Evolutionary conservation across 2,329 filamentous ascomycete genomes (phyloP).

Genomic region (Seiridium cupressi): DNA sequence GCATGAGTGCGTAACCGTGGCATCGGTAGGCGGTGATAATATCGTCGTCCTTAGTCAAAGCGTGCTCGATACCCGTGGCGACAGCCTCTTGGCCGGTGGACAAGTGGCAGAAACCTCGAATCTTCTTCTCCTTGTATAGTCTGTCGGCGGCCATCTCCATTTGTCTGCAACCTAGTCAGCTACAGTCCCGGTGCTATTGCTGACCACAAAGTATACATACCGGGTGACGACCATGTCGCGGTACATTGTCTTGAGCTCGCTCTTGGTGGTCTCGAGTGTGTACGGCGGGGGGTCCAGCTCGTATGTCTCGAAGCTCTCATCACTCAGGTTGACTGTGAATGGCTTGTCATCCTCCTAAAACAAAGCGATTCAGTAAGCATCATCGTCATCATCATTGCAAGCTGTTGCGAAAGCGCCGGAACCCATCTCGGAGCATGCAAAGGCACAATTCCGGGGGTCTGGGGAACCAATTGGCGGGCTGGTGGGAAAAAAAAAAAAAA

Average conservation of each 20-base stretch:
- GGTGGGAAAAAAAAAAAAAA: background rate
- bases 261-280: slow-evolving; percentile 92
- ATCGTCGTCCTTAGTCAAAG: slow-evolving; percentile 87
- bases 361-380: slow-evolving; percentile 6
- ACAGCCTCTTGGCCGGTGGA: slow-evolving; percentile 98
- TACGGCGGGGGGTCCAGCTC: slow-evolving; percentile 95
- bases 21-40: slow-evolving; percentile 98
- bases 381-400: background rate
- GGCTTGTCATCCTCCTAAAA: slow-evolving; percentile 85
- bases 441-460: background rate
- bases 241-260: slow-evolving; percentile 98
- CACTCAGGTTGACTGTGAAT: slow-evolving; percentile 88
- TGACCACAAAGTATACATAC: slow-evolving; percentile 52
- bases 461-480: background rate
- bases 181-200: background rate
- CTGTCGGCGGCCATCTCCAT: slow-evolving; percentile 99
- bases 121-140: slow-evolving; percentile 99
- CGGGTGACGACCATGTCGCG: slow-evolving; percentile 92
- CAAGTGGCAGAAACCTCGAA: slow-evolving; percentile 98
- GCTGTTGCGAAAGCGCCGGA: background rate
- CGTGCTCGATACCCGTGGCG: slow-evolving; percentile 94
- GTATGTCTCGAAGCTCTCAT: slow-evolving; percentile 99
- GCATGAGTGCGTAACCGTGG: slow-evolving; percentile 98
- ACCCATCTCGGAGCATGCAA: background rate
- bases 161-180: slow-evolving; percentile 57